Evolutionary conservation across 2,329 filamentous ascomycete species (phyloP), one percentile per base, ranked within the genome.

Genomic region (Calonectria crousiana): DNA sequence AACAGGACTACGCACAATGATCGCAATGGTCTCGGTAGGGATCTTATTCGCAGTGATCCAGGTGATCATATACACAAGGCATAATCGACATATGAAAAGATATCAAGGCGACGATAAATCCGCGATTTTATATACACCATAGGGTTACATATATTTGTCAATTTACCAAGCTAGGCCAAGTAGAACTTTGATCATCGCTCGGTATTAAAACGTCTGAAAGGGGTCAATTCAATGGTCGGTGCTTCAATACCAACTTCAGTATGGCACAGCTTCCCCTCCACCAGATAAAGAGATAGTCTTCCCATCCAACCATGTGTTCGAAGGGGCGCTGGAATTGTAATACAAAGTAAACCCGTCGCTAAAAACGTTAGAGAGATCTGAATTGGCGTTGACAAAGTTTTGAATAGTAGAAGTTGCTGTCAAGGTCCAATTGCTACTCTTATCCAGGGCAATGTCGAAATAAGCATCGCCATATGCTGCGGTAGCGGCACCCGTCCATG

Each of bases 1-100:
- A 2, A 86, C 80, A 9, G 88, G 88, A 0, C 76, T 89, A 20
- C 74, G 84, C 4, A 87, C 83, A 0, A 87, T 88, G 84, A 89
- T 88, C 49, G 82, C 84, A 9, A 84, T 89, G 82, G 85, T 87
- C 0, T 75, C 83, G 0, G 71, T 84, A 0, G 88, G 87, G 0
- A 84, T 89, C 44, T 44, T 82, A 0, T 84, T 87, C 56, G 84
- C 85, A 0, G 74, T 79, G 0, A n/a, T 86, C 0, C 87, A 89
- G 72, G 78, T 85, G n/a, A 41, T 74, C 1, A 78, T 87, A 11
- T 88, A 88, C 67, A 28, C 82, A 1, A 68, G 80, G 18, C 83
- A 87, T 68, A 88, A 88, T 67, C 53, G 32, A 58, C 14, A 14
- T 1, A n/a, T 38, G 8, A 38, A 11, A 16, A 58, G 18, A 52